Base-by-base conservation (phyloP, 2,329 filamentous ascomycete species). In the Scopulariopsis brevicaulis region DNA sequence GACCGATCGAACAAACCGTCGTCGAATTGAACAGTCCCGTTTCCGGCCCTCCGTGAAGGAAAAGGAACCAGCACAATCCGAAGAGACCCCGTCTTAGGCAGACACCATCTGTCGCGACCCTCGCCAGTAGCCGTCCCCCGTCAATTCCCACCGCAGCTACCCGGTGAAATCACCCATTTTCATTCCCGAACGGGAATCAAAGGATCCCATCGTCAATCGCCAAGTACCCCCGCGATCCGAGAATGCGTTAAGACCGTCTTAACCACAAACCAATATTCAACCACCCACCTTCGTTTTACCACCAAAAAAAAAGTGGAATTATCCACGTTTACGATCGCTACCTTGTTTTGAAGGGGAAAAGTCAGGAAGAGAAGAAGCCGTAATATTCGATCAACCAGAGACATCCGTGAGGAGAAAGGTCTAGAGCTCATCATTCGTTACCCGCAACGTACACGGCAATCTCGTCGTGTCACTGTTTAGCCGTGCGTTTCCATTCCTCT, bases 241-340 rank as follows among this genome's bases (percentile, higher is more conserved):
- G 24, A 57, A 53, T 48, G 46, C 52, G 37, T 50, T 22, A 20
- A 50, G n/a, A 20, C 22, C 20, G 46, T 24, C 46, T 48, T 24
- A 32, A 40, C 25, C 37, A 32, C 28, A 15, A 35, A 51, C n/a
- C 46, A 50, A 48, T 15, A 50, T 6, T 20, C n/a, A 52, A 57
- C 35, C 55, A 57, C 55, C 55, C 55, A 57, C 55, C 32, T 53
- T 57, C 55, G 55, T 34, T 56, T 57, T n/a, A 51, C 25, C 20
- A 35, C 28, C 28, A 53, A 46, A 25, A 48, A 43, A 55, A 46
- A 56, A 43, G 46, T 40, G 34, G 55, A 57, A 53, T 14, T 15
- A 43, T 53, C 55, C 55, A 53, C 56, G 64, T 53, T 61, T 64
- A 74, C 73, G 65, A 68, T 75, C 73, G 71, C 72, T 75, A 71